These are phyloP conservation scores for Neonectria magnoliae DNA, from an alignment of 2,329 filamentous ascomycete species.

Conservation along the genomic window DNA sequence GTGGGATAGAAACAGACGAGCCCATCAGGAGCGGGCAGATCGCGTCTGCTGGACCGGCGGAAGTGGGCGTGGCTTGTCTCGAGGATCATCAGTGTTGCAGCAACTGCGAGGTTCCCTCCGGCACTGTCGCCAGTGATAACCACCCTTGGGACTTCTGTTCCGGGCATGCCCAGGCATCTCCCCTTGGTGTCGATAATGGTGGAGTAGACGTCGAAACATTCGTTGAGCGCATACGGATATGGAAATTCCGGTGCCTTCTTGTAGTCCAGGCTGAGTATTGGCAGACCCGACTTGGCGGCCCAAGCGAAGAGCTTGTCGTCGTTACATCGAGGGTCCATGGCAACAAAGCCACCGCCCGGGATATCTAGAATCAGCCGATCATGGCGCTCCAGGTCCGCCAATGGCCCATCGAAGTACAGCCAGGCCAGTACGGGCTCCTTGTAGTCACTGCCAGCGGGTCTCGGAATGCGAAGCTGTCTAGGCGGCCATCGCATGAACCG, in stretches of 20 bases:
- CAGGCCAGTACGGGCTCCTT: conserved; percentile 84
- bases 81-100: conserved; percentile 87
- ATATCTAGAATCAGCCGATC: conserved; percentile 86
- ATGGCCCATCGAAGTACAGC: conserved; percentile 93
- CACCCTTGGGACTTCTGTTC: conserved; percentile 50
- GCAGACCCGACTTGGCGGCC: conserved; percentile 89
- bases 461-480: conserved; percentile 82
- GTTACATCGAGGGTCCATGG: conserved; percentile 93
- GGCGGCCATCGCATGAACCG: conserved; percentile 84
- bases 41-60: conserved; percentile 51
- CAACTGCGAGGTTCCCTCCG: conserved; percentile 64
- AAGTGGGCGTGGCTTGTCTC: conserved; percentile 69
- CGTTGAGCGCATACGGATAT: conserved; percentile 60
- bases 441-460: conserved; percentile 83
- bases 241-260: conserved; percentile 62
- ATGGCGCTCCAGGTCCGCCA: conserved; percentile 80
- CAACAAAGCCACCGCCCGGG: conserved; percentile 93
- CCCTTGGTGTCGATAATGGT: conserved; percentile 50
- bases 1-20: conserved; percentile 89
- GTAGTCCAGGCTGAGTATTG: conserved; percentile 91
- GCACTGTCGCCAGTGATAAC: conserved; percentile 61
- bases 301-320: conserved; percentile 95
- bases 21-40: conserved; percentile 80
- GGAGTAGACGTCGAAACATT: conserved; percentile 60
- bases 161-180: conserved; percentile 57